These are phyloP conservation scores for Lojkania enalia DNA, from an alignment of 2,329 filamentous ascomycete genomes.

Conservation along the genomic window DNA sequence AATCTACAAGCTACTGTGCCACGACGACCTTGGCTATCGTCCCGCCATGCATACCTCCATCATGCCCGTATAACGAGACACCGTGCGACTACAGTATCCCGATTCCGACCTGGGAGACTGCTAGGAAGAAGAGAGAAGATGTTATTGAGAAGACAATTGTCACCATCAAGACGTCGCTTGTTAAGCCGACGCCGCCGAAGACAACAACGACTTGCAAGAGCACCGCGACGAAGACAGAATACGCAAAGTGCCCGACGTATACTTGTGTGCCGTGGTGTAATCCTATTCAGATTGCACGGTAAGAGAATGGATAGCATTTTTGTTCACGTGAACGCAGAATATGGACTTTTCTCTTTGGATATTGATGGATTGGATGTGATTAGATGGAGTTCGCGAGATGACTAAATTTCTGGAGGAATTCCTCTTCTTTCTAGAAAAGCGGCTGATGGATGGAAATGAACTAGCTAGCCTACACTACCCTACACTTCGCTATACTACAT, in stretches of 20 bases:
- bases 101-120: constrained; percentile 12
- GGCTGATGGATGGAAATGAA: no score
- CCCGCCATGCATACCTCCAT: constrained; percentile 21
- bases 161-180: constrained; percentile 16
- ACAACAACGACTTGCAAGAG: constrained; percentile 6
- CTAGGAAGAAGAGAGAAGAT: constrained; percentile 3
- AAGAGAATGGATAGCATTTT: no score
- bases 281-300: constrained; percentile 14
- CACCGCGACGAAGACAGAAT: constrained; percentile 16
- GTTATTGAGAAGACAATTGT: constrained; percentile 20
- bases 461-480: no score
- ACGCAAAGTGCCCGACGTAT: constrained; percentile 24
- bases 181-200: constrained; percentile 5
- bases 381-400: no score
- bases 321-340: no score
- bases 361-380: background rate
- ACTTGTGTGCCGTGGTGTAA: constrained; percentile 27
- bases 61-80: constrained; percentile 15
- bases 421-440: no score
- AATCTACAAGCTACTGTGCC: background rate
- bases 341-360: no score
- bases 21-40: constrained; percentile 17
- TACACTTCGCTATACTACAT: background rate
- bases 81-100: constrained; percentile 19
- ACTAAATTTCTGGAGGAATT: no score